A percentile compares a stretch with the other conserved stretches of the same genome.
phyloP scores from a whole-genome alignment of 805 yeast genomes.

The Hanseniaspora singularis region DNA sequence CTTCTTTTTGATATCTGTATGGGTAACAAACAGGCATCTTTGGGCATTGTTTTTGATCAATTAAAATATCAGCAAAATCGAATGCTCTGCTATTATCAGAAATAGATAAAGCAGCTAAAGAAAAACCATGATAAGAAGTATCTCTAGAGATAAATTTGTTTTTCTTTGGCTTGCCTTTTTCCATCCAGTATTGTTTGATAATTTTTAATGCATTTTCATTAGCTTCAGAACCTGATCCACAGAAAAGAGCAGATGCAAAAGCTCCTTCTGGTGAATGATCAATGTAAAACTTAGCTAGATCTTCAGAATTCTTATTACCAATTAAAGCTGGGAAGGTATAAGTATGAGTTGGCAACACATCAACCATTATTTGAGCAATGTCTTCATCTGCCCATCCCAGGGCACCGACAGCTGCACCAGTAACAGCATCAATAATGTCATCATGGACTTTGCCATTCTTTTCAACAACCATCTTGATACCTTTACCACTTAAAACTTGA shows the following conservation, averaged over 20 bases:
- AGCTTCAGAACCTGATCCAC: slow-evolving; percentile 55
- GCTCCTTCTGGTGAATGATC: slow-evolving; percentile 32
- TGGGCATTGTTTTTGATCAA: slow-evolving; percentile 21
- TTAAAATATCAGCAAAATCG: slow-evolving; percentile 26
- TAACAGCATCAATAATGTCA: slow-evolving; percentile 34
- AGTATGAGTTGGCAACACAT: slow-evolving; percentile 30
- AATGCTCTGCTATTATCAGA: slow-evolving; percentile 31
- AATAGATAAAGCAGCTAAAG: slow-evolving; percentile 35
- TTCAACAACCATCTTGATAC: slow-evolving; percentile 32
- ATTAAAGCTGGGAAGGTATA: slow-evolving; percentile 30
- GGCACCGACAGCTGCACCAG: slow-evolving; percentile 44
- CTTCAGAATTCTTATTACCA: slow-evolving; percentile 33
- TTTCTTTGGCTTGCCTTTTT: slow-evolving; percentile 34
- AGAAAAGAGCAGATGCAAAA: slow-evolving; percentile 34
- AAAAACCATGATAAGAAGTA: slow-evolving; percentile 39
- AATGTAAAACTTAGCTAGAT: slow-evolving; percentile 33
- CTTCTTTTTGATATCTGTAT: slow-evolving; percentile 25
- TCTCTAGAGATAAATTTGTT: slow-evolving; percentile 34
- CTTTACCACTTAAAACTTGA: slow-evolving; percentile 35
- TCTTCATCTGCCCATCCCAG: slow-evolving; percentile 36
- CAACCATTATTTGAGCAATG: slow-evolving; percentile 28
- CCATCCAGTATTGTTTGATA: slow-evolving; percentile 37
- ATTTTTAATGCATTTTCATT: slow-evolving; percentile 56
- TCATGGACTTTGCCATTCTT: slow-evolving; percentile 32
- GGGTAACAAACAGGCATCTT: slow-evolving; percentile 30